Percentiles rank a stretch among this genome's conserved stretches.
These are phyloP conservation scores for Grosmannia clavigera DNA, from an alignment of 2,329 filamentous ascomycete genomes.

Conservation along the genomic window DNA sequence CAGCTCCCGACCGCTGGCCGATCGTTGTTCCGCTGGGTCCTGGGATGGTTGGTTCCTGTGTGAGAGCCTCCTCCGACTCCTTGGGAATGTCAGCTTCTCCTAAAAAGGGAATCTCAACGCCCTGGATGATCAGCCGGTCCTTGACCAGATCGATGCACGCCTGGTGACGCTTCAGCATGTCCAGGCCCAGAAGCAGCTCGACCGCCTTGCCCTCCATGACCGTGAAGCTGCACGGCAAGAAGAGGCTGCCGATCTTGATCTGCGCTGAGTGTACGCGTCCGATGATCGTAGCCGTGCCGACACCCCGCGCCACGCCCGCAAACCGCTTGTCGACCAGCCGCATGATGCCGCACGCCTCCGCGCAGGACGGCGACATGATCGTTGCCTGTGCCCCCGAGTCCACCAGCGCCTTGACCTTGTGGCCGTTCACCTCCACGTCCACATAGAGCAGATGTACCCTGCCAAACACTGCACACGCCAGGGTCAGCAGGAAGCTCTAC, in stretches of 20 bases:
- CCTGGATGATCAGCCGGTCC: conserved; percentile 78
- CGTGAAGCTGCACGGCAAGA: conserved; percentile 89
- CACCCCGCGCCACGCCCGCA: conserved; percentile 81
- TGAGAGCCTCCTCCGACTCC: conserved; percentile 56
- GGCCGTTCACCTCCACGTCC: conserved; percentile 85
- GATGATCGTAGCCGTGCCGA: conserved; percentile 88
- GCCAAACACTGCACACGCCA: conserved; percentile 62
- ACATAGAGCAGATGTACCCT: conserved; percentile 95
- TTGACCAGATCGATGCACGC: conserved; percentile 79
- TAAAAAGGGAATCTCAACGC: conserved; percentile 77
- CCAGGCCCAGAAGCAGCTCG: conserved; percentile 80
- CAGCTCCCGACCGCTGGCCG: conserved; percentile 69
- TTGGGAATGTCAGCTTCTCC: conserved; percentile 93
- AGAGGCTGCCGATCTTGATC: conserved; percentile 81
- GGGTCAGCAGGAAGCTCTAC: not conserved
- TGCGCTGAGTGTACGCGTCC: conserved; percentile 91
- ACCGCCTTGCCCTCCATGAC: conserved; percentile 99
- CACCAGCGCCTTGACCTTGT: conserved; percentile 88
- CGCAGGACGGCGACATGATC: conserved; percentile 94
- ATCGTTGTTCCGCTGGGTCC: conserved; percentile 85
- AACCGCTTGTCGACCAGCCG: conserved; percentile 87
- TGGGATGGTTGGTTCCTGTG: conserved; percentile 70
- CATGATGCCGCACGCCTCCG: conserved; percentile 90
- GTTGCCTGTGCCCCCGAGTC: conserved; percentile 96
- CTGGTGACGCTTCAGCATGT: conserved; percentile 95